These are phyloP conservation scores for Coprinellus aureogranulatus DNA, from an alignment of 768 basidiomycete species.

Conservation along the genomic window DNA sequence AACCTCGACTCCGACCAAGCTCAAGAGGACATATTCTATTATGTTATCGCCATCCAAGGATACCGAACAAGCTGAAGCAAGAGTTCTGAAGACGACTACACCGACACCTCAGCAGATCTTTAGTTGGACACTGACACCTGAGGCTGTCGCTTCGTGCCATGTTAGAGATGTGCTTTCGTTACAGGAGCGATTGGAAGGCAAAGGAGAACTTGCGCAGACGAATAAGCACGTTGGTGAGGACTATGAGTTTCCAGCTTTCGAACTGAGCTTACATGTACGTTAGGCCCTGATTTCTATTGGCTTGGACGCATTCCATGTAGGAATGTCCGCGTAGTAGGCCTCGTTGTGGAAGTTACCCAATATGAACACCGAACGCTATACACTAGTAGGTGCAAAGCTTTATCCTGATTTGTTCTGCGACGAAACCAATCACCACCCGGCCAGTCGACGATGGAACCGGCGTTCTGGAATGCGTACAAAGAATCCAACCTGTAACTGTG, in stretches of 20 bases:
- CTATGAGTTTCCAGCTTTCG: conserved; percentile 5
- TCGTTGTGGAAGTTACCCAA: conserved; percentile 60
- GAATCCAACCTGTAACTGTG: conserved; percentile 21
- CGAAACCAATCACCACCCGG: neutral
- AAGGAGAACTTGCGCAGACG: conserved; percentile 23
- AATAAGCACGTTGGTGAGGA: neutral
- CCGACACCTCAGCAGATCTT: conserved; percentile 30
- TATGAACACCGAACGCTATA: conserved; percentile 55
- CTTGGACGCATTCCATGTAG: conserved; percentile 71
- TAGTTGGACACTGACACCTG: conserved; percentile 58
- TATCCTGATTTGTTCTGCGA: neutral
- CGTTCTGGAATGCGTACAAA: conserved; percentile 65
- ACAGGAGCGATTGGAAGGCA: conserved; percentile 30
- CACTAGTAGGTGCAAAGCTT: conserved; percentile 32
- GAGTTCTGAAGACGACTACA: neutral
- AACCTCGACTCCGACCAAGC: conserved; percentile 2
- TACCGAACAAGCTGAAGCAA: conserved; percentile 1
- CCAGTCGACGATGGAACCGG: conserved; percentile 78
- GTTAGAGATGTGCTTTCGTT: conserved; percentile 50
- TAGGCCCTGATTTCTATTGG: conserved; percentile 67
- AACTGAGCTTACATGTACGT: neutral
- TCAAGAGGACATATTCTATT: neutral
- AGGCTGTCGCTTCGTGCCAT: conserved; percentile 55
- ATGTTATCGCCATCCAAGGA: conserved; percentile 13
- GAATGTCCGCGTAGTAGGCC: conserved; percentile 55